phyloP scores from a whole-genome alignment of 2,329 filamentous ascomycete species.

The Diplodia seriata region DNA sequence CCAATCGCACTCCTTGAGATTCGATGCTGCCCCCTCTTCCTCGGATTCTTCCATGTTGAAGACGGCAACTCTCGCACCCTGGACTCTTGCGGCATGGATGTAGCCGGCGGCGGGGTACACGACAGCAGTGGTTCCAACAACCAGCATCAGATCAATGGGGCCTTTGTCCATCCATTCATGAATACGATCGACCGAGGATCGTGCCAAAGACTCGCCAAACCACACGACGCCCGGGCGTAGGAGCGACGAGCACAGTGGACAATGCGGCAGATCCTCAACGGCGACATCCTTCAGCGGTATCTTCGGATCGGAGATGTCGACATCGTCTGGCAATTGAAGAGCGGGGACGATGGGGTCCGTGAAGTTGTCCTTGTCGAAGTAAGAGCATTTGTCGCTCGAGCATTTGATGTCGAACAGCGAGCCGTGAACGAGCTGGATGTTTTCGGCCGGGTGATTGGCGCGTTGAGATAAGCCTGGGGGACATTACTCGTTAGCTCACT shows the following conservation, averaged over 20 bases:
- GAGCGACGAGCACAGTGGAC: constrained; percentile 34
- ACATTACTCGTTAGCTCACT: not conserved
- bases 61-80: constrained; percentile 38
- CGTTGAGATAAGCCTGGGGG: constrained; percentile 35
- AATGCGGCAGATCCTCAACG: constrained; percentile 35
- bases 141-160: constrained; percentile 38
- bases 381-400: constrained; percentile 28
- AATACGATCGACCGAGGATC: constrained; percentile 57
- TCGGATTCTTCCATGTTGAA: constrained; percentile 36
- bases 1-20: constrained; percentile 60
- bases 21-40: constrained; percentile 35
- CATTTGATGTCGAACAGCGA: constrained; percentile 37
- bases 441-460: constrained; percentile 32
- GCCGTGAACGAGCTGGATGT: constrained; percentile 36
- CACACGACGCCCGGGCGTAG: constrained; percentile 38
- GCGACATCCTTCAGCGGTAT: constrained; percentile 32
- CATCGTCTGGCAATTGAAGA: constrained; percentile 9
- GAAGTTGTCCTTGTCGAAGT: constrained; percentile 28
- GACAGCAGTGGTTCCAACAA: constrained; percentile 38
- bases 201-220: constrained; percentile 46
- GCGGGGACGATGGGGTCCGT: constrained; percentile 29
- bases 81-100: constrained; percentile 36
- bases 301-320: constrained; percentile 31
- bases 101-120: constrained; percentile 39
- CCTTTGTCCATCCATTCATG: constrained; percentile 32